Base-by-base conservation (phyloP, 2,329 filamentous ascomycete genomes). In the Moelleriella libera region DNA sequence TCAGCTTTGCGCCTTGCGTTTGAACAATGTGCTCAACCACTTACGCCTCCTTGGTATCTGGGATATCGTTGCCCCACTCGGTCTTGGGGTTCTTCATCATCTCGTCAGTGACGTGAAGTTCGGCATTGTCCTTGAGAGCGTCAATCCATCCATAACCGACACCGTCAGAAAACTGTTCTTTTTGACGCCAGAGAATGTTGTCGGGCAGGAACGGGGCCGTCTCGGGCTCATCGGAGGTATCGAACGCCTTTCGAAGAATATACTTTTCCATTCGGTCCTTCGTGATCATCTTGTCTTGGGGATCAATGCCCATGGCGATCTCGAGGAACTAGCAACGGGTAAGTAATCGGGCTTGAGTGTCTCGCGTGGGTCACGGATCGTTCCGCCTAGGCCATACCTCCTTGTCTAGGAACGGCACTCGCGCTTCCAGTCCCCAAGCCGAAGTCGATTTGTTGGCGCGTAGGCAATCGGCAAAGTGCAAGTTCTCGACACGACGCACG, bases 81-180 rank as follows among this genome's bases (percentile, higher is more conserved):
- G 87, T 79, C 76, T 95, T 96, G 53, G 92, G 90, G 78, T 94
- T 90, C 76, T 89, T 88, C 85, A 97, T 88, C 82, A 94, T 89
- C 74, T 97, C 90, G 61, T 98, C 90, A 14, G 86, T 94, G 48
- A 98, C 84, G 49, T 92, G 80, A 54, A 82, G 66, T 69, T 94
- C 88, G 34, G 92, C 92, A 60, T 84, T 86, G 68, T 97, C 92
- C 76, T 96, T 97, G 59, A 98, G 80, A 6, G 83, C 85, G 61
- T 98, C 92, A 62, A 98, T 98, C 92, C 92, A 98, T 53, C 92
- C 89, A 71, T 98, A 98, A 49, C 92, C 92, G 49, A 98, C 92
- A 63, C 92, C 94, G 60, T 98, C 94, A 50, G 85, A 94, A 74
- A 98, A 98, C 71, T 98, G 92, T 73, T 98, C 92, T 80, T 98